These are phyloP conservation scores for Scleromitrula shiraiana DNA, from an alignment of 2,329 filamentous ascomycete species.

Conservation along the genomic window DNA sequence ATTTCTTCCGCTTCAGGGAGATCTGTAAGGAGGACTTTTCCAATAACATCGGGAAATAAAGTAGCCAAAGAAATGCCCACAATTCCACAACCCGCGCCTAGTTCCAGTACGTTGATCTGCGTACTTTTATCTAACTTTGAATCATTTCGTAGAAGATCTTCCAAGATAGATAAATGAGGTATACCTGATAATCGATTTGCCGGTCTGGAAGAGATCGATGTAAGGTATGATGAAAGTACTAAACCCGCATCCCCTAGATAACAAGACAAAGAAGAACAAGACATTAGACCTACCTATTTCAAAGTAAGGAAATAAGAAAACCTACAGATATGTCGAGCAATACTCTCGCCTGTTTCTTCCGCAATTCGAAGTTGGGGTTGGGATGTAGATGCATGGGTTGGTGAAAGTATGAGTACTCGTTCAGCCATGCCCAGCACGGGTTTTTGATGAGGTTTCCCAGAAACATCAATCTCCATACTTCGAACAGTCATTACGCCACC, in stretches of 20 bases:
- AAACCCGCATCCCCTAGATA: slow-evolving; percentile 32
- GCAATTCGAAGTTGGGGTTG: slow-evolving; percentile 37
- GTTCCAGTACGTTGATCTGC: slow-evolving; percentile 47
- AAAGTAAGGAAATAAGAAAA: no score
- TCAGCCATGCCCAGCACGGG: slow-evolving; percentile 16
- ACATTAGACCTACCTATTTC: slow-evolving; percentile 14
- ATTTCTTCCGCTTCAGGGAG: slow-evolving; percentile 56
- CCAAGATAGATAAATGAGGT: background rate
- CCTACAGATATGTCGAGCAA: slow-evolving; percentile 62
- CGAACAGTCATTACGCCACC: slow-evolving; percentile 19
- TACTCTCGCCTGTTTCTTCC: slow-evolving; percentile 66
- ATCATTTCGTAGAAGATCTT: slow-evolving; percentile 14
- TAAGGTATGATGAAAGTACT: slow-evolving; percentile 30
- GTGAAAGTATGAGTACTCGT: slow-evolving; percentile 20
- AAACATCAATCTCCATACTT: slow-evolving; percentile 18
- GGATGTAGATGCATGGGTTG: background rate
- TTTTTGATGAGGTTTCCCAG: background rate
- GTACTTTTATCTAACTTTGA: slow-evolving; percentile 7
- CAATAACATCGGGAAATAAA: slow-evolving; percentile 24
- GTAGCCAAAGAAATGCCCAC: slow-evolving; percentile 54
- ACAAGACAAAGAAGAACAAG: slow-evolving; percentile 7
- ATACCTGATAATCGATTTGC: no score
- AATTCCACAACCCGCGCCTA: slow-evolving; percentile 62
- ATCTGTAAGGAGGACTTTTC: slow-evolving; percentile 52
- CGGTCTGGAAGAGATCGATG: slow-evolving; percentile 7